Base-by-base conservation (phyloP, 192 early-diverging fungal species). In the Coemansia sp. region DNA sequence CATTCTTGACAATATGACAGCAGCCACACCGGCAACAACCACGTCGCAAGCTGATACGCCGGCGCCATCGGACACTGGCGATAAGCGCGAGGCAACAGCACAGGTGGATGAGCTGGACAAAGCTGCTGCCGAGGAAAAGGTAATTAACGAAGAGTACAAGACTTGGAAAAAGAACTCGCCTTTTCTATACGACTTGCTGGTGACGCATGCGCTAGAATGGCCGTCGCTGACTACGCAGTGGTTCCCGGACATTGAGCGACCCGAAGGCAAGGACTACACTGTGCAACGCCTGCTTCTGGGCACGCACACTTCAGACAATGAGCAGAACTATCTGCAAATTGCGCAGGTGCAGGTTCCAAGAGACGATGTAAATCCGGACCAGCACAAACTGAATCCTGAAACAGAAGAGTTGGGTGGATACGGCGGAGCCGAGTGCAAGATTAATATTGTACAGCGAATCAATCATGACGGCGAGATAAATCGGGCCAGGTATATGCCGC, bases 121-220 rank as follows among this genome's bases (percentile, higher is more conserved):
- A 51, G 80, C 71, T 24, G 77, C 75, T 1, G 75, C 75, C 21
- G 82, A 91, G 64, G 95, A 95, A 67, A 96, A 94, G 70, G 77
- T 94, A 25, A 93, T 95, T 59, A 95, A 95, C 71, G 94, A 95
- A 80, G 95, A 97, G 71, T 96, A 98, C 84, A 98, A 98, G 83
- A 93, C 94, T 61, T 99, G 97, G 97, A 99, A 99, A 75, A 99
- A 99, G 86, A 99, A 99, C 84, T 92, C 91, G 14, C 97, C 97
- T 32, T 99, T 99, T 70, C 88, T 99, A 22, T 99, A 99, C 76
- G 97, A 99, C 82, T 87, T 94, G 33, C 91, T 99, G 11, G 88
- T 99, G 22, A 96, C 97, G 14, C 97, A 99, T 70, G 95, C 97
- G n/a, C 84, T 99, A 17, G 94, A 97, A 75, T 99, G 97, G 97